Evolutionary conservation across 2,329 filamentous ascomycete species (phyloP), one percentile per base, ranked within the genome.

Genomic region (Cladosporium oxysporum): DNA sequence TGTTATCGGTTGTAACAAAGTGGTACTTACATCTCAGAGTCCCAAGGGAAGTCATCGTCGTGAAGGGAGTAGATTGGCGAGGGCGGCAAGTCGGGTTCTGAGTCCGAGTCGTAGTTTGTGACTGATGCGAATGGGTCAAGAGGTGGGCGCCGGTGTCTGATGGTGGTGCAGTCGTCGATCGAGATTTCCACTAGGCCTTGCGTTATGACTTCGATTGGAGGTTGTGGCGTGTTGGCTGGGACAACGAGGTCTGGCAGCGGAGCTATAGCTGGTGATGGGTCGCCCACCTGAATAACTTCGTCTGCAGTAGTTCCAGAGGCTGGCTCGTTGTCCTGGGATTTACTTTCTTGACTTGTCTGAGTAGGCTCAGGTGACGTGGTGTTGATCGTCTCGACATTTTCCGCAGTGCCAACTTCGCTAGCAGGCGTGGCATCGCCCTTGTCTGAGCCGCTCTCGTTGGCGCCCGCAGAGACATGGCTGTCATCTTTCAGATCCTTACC

Each of bases 1-100:
- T 14, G 5, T 2, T 35, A 35, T 41, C 18, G 28, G 55, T 35
- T 31, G 58, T 47, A 44, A 11, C 47, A 44, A 12, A 33, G 37
- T 10, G 26, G 33, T 18, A 59, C 67, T 62, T 67, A 70, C 70
- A 76, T 71, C 3, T 76, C 73, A 18, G 70, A 70, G 52, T 76
- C 71, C 73, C 74, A 76, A 23, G 71, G 69, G 53, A 76, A 76
- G 47, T 76, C 75, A 35, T 76, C 68, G 62, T 76, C 72, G 35
- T 69, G 67, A 5, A 76, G 57, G 18, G 60, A 53, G 16, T 29
- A 41, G 31, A 62, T 29, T 26, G 60, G 60, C 2, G 60, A 62
- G 7, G 33, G 23, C 7, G 49, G 60, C 1, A 23, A 26, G 35
- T 64, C 65, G n/a, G 23, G 18, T 16, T 58, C 57, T 16, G 63